A percentile compares a stretch with the other conserved stretches of the same genome.
Conservation (phyloP, 257 asterid species). For the Haberlea rhodopensis region DNA sequence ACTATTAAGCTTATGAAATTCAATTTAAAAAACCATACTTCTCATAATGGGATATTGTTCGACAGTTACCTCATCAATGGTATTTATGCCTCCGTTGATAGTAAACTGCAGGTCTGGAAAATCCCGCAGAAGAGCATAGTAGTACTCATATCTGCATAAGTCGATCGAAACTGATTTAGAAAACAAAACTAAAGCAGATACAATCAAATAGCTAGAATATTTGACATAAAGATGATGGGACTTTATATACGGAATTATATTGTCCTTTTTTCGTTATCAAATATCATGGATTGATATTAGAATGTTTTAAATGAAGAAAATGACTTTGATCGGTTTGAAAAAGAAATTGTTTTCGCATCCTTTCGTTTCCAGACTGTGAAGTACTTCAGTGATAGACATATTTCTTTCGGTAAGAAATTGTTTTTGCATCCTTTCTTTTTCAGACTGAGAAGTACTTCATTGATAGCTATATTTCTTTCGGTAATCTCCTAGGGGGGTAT, state of each 20-base stretch:
- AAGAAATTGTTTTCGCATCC: no score
- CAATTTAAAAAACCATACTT: constrained; percentile 15
- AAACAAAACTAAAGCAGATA: constrained; percentile 13
- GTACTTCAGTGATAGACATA: no score
- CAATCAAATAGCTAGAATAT: no score
- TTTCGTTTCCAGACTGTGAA: no score
- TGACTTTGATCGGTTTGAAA: neutral
- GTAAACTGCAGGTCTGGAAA: constrained; percentile 89
- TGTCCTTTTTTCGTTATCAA: neutral
- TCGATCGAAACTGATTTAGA: constrained; percentile 15
- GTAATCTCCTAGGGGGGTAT: neutral
- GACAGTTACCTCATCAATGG: constrained; percentile 70
- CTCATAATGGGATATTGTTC: constrained; percentile 15
- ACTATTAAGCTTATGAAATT: constrained; percentile 3
- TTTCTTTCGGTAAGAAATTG: no score
- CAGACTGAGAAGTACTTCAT: neutral
- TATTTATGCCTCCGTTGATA: constrained; percentile 90
- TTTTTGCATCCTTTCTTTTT: neutral
- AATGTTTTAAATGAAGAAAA: neutral
- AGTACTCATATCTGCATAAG: constrained; percentile 78
- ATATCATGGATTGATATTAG: neutral
- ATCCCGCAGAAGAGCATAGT: constrained; percentile 94
- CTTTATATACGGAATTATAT: no score
- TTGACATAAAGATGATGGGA: no score
- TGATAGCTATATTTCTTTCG: neutral